Percentiles rank a stretch among this genome's conserved stretches.
Evolutionary conservation across 257 asterid genomes (phyloP).

Genomic region (Solanum rostratum): DNA sequence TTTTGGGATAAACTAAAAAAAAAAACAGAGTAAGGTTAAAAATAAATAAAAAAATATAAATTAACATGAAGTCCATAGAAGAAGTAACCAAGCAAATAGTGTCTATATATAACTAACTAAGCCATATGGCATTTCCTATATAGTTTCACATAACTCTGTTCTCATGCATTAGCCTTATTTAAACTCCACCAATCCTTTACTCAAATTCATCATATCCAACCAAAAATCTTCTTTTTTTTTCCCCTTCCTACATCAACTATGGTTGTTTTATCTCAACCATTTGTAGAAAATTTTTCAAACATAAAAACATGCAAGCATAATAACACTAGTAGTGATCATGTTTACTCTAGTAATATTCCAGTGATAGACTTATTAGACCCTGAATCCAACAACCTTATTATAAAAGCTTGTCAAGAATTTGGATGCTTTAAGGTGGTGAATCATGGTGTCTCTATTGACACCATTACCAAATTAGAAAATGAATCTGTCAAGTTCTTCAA

Average conservation of each 20-base stretch:
- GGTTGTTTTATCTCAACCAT: slow-evolving; percentile 13
- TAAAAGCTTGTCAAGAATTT: slow-evolving; percentile 16
- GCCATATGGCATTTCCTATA: not conserved
- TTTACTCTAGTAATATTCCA: slow-evolving; percentile 2
- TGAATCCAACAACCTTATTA: slow-evolving; percentile 4
- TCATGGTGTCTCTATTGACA: slow-evolving; percentile 16
- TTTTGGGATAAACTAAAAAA: no score
- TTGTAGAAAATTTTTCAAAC: not conserved
- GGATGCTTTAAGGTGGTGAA: slow-evolving; percentile 24
- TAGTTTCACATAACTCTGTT: not conserved
- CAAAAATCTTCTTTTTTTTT: not conserved
- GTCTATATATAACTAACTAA: not conserved
- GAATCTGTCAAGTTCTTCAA: slow-evolving; percentile 14
- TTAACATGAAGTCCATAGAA: not conserved
- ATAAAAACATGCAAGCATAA: slow-evolving; percentile 5
- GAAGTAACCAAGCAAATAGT: not conserved
- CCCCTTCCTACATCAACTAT: not conserved
- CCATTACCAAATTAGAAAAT: slow-evolving; percentile 10
- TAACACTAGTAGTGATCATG: not conserved
- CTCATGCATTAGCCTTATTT: not conserved
- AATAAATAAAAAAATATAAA: not conserved
- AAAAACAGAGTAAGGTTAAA: no score
- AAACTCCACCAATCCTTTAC: not conserved
- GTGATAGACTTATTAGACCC: slow-evolving; percentile 15
- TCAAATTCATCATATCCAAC: not conserved